These are phyloP conservation scores for Colletotrichum destructivum DNA, from an alignment of 2,329 filamentous ascomycete species.

Conservation along the genomic window DNA sequence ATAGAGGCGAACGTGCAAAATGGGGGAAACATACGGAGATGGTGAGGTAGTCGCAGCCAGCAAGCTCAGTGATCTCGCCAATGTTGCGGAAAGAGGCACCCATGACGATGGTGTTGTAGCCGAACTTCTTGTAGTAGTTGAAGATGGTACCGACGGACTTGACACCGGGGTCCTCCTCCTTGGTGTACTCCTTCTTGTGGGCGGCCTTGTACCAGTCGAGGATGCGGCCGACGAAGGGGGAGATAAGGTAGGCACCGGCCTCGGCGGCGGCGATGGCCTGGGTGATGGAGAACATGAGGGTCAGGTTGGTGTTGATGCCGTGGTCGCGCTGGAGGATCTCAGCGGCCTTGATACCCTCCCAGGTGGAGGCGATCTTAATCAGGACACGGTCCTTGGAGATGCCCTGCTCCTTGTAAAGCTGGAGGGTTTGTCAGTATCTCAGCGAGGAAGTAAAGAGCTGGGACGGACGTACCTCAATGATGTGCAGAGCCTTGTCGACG, in stretches of 20 bases:
- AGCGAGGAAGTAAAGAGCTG: constrained; percentile 20
- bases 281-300: constrained; percentile 95
- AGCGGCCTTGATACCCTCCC: constrained; percentile 99
- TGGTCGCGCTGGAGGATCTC: constrained; percentile 97
- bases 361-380: constrained; percentile 99
- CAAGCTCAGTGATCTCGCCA: constrained; percentile 98
- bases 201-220: constrained; percentile 99
- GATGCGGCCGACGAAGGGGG: constrained; percentile 98
- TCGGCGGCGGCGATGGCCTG: constrained; percentile 98
- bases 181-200: constrained; percentile 92
- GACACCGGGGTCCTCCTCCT: constrained; percentile 96
- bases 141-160: constrained; percentile 93
- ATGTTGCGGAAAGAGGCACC: constrained; percentile 97
- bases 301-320: constrained; percentile 98
- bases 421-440: constrained; percentile 42
- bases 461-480: constrained; percentile 82
- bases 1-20: neutral
- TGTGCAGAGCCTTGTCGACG: constrained; percentile 95
- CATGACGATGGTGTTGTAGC: constrained; percentile 99
- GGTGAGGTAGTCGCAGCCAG: constrained; percentile 98
- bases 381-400: constrained; percentile 94
- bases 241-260: constrained; percentile 97
- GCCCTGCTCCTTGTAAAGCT: constrained; percentile 95
- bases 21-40: constrained; percentile 81
- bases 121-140: constrained; percentile 99